phyloP scores from a whole-genome alignment of 768 basidiomycete species.

The Rhizopogon salebrosus region DNA sequence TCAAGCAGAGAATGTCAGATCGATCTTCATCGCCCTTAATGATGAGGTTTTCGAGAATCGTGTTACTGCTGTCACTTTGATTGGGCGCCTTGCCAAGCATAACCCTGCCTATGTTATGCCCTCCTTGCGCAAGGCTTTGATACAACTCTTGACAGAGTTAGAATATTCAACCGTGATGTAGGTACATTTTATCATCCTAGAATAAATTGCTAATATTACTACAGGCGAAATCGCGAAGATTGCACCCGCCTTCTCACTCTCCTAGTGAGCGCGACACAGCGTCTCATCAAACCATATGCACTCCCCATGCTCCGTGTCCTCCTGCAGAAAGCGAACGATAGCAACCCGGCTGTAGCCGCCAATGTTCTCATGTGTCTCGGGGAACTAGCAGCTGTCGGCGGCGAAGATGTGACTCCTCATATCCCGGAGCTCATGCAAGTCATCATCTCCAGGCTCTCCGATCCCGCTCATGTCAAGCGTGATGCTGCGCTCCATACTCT shows the following conservation, averaged over 20 bases:
- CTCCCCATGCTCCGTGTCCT: slow-evolving; percentile 92
- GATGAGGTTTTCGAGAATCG: slow-evolving; percentile 95
- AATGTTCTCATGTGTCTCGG: slow-evolving; percentile 93
- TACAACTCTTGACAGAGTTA: slow-evolving; percentile 92
- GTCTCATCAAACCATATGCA: slow-evolving; percentile 93
- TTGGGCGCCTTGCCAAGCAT: slow-evolving; percentile 89
- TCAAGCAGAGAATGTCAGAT: slow-evolving; percentile 97
- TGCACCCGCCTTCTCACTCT: slow-evolving; percentile 86
- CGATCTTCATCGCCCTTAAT: slow-evolving; percentile 93
- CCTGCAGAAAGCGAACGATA: slow-evolving; percentile 82
- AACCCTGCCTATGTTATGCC: slow-evolving; percentile 99
- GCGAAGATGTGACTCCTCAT: slow-evolving; percentile 81
- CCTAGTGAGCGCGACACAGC: slow-evolving; percentile 86
- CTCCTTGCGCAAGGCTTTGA: slow-evolving; percentile 88
- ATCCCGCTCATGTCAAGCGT: slow-evolving; percentile 82
- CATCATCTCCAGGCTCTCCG: slow-evolving; percentile 84
- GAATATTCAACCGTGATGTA: slow-evolving; percentile 89
- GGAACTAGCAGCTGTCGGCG: slow-evolving; percentile 88
- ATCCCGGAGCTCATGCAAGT: slow-evolving; percentile 87
- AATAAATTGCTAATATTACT: neutral
- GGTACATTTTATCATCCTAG: slow-evolving; percentile 31
- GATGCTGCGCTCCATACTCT: slow-evolving; percentile 93
- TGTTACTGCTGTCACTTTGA: slow-evolving; percentile 82
- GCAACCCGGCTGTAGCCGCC: slow-evolving; percentile 83
- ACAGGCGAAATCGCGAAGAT: slow-evolving; percentile 83